A percentile compares a stretch with the other conserved stretches of the same genome.
Conservation (phyloP, 352 stramenopile species). For the Peronospora destructor region DNA sequence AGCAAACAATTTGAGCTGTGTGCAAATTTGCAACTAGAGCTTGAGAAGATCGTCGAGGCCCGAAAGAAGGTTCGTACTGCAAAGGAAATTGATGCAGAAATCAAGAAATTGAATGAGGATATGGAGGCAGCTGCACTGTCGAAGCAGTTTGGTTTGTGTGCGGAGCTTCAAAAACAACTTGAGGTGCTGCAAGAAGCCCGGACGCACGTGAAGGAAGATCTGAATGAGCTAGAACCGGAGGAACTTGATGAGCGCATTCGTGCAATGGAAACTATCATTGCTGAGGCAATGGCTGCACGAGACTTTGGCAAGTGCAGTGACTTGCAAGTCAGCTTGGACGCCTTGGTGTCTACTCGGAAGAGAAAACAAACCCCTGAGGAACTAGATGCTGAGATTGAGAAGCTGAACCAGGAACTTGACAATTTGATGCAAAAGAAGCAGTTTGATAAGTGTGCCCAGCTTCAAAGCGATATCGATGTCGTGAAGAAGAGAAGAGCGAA, state of each 20-base stretch:
- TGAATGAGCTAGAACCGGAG: slow-evolving; percentile 78
- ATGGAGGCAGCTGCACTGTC: slow-evolving; percentile 67
- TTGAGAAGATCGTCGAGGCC: slow-evolving; percentile 74
- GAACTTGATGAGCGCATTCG: slow-evolving; percentile 81
- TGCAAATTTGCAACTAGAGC: slow-evolving; percentile 73
- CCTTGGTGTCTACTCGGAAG: slow-evolving; percentile 64
- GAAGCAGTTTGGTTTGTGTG: slow-evolving; percentile 81
- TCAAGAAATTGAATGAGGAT: slow-evolving; percentile 61
- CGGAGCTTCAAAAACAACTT: slow-evolving; percentile 73
- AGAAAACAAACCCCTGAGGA: slow-evolving; percentile 82
- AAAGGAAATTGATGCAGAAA: slow-evolving; percentile 81
- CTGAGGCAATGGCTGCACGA: slow-evolving; percentile 65
- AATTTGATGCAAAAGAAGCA: slow-evolving; percentile 72
- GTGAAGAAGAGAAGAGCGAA: slow-evolving; percentile 65
- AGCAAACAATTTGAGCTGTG: slow-evolving; percentile 85
- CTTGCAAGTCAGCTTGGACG: slow-evolving; percentile 65
- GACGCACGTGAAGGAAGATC: slow-evolving; percentile 72
- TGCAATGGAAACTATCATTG: slow-evolving; percentile 56
- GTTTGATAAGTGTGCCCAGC: slow-evolving; percentile 81
- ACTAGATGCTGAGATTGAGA: slow-evolving; percentile 70
- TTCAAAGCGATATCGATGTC: slow-evolving; percentile 79
- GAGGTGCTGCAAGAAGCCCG: slow-evolving; percentile 71
- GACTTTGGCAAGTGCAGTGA: slow-evolving; percentile 75
- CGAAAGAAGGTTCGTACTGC: slow-evolving; percentile 80
- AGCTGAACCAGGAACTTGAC: slow-evolving; percentile 61